These are phyloP conservation scores for Camelina sativa DNA, from an alignment of 345 rosid genomes.

Conservation along the genomic window DNA sequence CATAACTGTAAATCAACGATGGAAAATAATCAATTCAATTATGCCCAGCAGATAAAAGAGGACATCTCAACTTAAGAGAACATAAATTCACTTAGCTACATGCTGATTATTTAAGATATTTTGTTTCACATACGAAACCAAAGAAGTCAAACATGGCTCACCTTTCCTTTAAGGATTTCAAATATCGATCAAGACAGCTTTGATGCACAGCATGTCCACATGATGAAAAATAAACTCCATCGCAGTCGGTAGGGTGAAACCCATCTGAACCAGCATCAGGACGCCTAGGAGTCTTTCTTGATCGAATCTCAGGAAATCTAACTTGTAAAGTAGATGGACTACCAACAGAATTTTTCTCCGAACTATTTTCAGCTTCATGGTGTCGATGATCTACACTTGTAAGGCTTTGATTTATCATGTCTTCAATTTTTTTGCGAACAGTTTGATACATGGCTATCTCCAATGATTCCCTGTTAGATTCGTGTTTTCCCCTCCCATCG, in stretches of 20 bases:
- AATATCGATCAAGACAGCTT: conserved; percentile 80
- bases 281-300: conserved; percentile 58
- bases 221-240: conserved; percentile 85
- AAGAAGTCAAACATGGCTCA: conserved; percentile 39
- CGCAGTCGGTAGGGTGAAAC: conserved; percentile 77
- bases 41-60: conserved; percentile 13
- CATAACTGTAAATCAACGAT: conserved; percentile 11
- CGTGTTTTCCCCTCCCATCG: conserved; percentile 50
- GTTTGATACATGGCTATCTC: conserved; percentile 66
- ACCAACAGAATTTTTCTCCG: conserved; percentile 40
- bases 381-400: conserved; percentile 36
- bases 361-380: conserved; percentile 46
- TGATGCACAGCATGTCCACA: conserved; percentile 99
- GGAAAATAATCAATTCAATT: conserved; percentile 17
- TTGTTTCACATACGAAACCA: conserved; percentile 5
- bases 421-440: conserved; percentile 52
- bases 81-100: conserved; percentile 25
- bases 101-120: conserved; percentile 10
- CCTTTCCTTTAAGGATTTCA: conserved; percentile 89
- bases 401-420: conserved; percentile 34
- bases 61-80: background rate
- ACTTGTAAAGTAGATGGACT: conserved; percentile 57
- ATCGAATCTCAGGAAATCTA: conserved; percentile 55
- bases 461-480: conserved; percentile 53
- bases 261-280: conserved; percentile 56